A percentile compares a stretch with the other conserved stretches of the same genome.
Conservation (phyloP, 805 yeast genomes). For the Nakazawaea ishiwadae region DNA sequence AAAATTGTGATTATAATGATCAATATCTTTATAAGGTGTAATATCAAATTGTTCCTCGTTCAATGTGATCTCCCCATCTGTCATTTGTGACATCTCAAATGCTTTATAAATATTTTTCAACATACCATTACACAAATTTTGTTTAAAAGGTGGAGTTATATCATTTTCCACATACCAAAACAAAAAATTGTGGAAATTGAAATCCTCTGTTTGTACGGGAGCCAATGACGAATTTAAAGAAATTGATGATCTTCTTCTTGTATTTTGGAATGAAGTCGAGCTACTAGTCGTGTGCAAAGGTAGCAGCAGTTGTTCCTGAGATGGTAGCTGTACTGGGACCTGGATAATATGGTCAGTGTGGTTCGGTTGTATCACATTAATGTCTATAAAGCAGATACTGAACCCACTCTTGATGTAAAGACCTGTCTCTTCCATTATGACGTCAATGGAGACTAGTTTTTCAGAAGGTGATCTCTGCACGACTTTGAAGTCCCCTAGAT, state of each 20-base stretch:
- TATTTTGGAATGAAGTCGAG: background rate
- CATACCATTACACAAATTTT: slow-evolving; percentile 9
- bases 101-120: slow-evolving; percentile 12
- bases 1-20: slow-evolving; percentile 23
- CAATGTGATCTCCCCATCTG: slow-evolving; percentile 13
- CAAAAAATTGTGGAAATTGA: slow-evolving; percentile 12
- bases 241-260: slow-evolving; percentile 11
- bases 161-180: slow-evolving; percentile 14
- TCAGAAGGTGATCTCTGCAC: slow-evolving; percentile 12
- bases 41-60: slow-evolving; percentile 12
- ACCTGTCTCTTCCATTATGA: slow-evolving; percentile 55
- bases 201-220: slow-evolving; percentile 10
- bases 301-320: background rate
- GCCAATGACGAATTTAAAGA: slow-evolving; percentile 10
- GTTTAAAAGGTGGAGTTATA: slow-evolving; percentile 8
- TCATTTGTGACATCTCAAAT: slow-evolving; percentile 2
- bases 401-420: slow-evolving; percentile 48
- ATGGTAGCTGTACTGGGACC: background rate
- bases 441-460: slow-evolving; percentile 31
- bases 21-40: slow-evolving; percentile 16
- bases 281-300: background rate
- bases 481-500: slow-evolving; percentile 44
- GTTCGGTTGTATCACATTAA: slow-evolving; percentile 19
- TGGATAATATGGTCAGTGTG: slow-evolving; percentile 7
- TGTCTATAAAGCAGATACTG: slow-evolving; percentile 30